Evolutionary conservation across 2,329 filamentous ascomycete genomes (phyloP), one percentile per base, ranked within the genome.

Genomic region (Zymoseptoria passerinii): DNA sequence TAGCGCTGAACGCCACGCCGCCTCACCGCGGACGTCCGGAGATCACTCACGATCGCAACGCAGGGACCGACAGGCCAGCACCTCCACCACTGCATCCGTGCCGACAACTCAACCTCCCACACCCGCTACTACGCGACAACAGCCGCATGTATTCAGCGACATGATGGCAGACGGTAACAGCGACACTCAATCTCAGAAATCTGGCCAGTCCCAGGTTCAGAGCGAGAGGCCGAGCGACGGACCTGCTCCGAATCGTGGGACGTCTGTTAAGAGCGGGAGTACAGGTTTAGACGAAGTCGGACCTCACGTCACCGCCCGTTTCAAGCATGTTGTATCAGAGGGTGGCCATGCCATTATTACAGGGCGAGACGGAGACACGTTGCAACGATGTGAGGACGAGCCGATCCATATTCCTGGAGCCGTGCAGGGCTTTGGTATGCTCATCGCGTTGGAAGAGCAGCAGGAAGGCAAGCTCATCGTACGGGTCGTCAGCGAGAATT

Each of bases 331-430:
- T 3, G 76, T 87, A 27, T 91, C 88, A 0, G 84, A 88, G 1
- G 87, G 85, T 16, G 90, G 90, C 0, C 90, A 96, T 74, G 84
- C 87, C 27, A 82, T 95, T 28, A 89, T 95, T 56, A 94, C 89
- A 0, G 90, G 90, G 5, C 81, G 87, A 57, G 85, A 90, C 55
- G 86, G 84, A 1, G 81, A 84, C 1, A 83, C 80, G 0, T 75
- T 94, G 50, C 88, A 95, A 69, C 82, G 84, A 55, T 96, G 91
- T 68, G 91, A 96, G 72, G 91, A 96, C 67, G 91, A 96, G 67
- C 90, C 91, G 0, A 95, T 96, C 27, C 90, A 92, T 64, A 87
- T 90, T 1, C 91, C 91, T 0, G 90, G 90, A 35, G 88, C 89
- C 1, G 76, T 92, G 0, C 91, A 96, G 70, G 80, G 83, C 1